Percentiles rank a stretch among this genome's conserved stretches.
These are phyloP conservation scores for Camelina neglecta DNA, from an alignment of 345 rosid species.

Conservation along the genomic window DNA sequence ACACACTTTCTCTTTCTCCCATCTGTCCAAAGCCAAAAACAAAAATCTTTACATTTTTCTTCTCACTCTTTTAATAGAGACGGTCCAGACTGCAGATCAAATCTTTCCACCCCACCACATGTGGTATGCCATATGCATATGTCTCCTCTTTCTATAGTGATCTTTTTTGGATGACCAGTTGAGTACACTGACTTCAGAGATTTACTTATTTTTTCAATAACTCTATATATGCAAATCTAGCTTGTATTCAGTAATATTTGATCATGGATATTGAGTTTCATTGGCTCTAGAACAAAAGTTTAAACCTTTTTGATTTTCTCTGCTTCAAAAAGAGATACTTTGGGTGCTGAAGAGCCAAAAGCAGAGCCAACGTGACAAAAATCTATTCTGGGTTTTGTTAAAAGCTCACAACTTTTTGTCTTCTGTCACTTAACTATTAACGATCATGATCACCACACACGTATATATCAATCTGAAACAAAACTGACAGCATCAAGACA, in stretches of 20 bases:
- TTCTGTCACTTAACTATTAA: background rate
- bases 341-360: constrained; percentile 6
- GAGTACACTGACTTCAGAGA: too few species aligned
- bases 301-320: background rate
- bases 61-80: constrained; percentile 10
- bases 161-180: too few species aligned
- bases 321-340: background rate
- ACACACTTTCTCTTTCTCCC: constrained; percentile 48
- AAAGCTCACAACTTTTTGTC: constrained; percentile 33
- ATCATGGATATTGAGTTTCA: constrained; percentile 19
- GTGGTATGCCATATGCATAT: constrained; percentile 46
- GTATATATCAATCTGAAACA: constrained; percentile 18
- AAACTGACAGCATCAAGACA: constrained; percentile 6
- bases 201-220: background rate
- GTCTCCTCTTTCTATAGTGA: background rate
- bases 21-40: constrained; percentile 59
- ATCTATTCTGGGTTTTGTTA: background rate
- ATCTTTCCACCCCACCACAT: constrained; percentile 46
- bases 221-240: background rate
- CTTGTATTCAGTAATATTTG: background rate
- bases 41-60: background rate
- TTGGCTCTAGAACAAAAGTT: background rate
- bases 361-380: constrained; percentile 14
- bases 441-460: constrained; percentile 33
- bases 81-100: constrained; percentile 57